Evolutionary conservation across 306 rosid species (phyloP), one percentile per base, ranked within the genome.

Genomic region (Trifolium repens): DNA sequence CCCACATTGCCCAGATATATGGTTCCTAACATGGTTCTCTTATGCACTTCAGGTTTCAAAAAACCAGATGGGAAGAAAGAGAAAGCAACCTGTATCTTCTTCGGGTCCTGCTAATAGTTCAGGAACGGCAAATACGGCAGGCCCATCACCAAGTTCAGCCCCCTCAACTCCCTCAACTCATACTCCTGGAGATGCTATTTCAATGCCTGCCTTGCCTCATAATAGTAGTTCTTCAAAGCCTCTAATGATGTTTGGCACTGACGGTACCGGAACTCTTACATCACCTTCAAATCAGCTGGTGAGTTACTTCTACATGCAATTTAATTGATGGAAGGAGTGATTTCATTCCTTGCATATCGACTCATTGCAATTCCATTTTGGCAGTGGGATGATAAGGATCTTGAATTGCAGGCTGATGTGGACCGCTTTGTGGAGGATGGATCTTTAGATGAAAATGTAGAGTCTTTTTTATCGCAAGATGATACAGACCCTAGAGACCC

Each of bases 391-490:
- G 96, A 96, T 90, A 96, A 96, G 86, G 93, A 89, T 90, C 90
- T 96, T 96, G 98, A 83, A 90, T 92, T 96, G 99, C 90, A 96
- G 99, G 98, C 93, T 90, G 97, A 96, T 72, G 90, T 94, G 86
- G 99, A 92, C 67, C 96, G 97, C 71, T 92, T 89, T 62, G 99
- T 92, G 53, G 99, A 96, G 75, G 99, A 96, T 79, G 97, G 96
- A 54, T 88, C 97, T 37, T 96, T 93, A 53, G 99, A 96, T 68
- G 99, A 96, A 60, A 96, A 96, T 70, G 99, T 96, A 0, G 99
- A 96, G 87, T 90, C 97, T 82, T 96, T 96, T 84, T 92, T 96
- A 87, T 92, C 99, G 75, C 99, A 87, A 83, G 99, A 96, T 80
- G 99, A 96, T 83, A 62, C 90, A 17, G 99, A 92, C 73, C 97